Base-by-base conservation (phyloP, 768 basidiomycete genomes). In the Pilatotrama ljubarskyi region DNA sequence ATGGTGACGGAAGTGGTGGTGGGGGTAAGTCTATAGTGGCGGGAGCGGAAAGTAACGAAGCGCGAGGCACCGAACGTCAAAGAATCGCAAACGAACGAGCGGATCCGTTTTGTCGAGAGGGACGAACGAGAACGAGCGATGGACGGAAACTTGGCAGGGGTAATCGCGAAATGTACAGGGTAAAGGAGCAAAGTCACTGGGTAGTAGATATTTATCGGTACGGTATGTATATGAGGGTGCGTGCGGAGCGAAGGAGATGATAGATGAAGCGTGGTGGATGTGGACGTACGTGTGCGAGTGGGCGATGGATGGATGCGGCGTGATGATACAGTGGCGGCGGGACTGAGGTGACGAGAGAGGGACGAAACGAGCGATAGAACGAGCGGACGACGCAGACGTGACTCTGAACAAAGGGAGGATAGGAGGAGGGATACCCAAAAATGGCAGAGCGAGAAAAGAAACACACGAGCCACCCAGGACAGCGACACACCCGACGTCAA, bases 201-300 rank as follows among this genome's bases (percentile, higher is more conserved):
- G 44, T 53, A 57, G 55, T 49, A 32, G 36, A 40, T 43, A 58
- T 62, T 62, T 62, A 62, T 43, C 51, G 44, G 55, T 62, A 58
- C 61, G 51, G 61, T 62, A 62, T 58, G 15, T 37, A 32, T 61
- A 56, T 36, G 44, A 11, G 32, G 22, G 17, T 10, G 26, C 46
- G 50, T n/a, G 41, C 20, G 26, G 17, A 22, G 25, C 29, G 26
- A n/a, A 20, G 18, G 40, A 10, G 29, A 32, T 32, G 29, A 32
- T 32, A 10, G 29, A 32, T 32, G 29, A 10, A 32, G n/a, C n/a
- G n/a, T 10, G 29, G 29, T 32, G 29, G 29, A 32, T 10, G n/a
- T n/a, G n/a, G n/a, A 46, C 26, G 46, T 55, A 41, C 53, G 59
- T 55, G 59, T 49, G 47, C 17, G 58, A 54, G 44, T 51, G 49